These are phyloP conservation scores for Aspergillus awamori DNA, from an alignment of 2,329 filamentous ascomycete species.

Conservation along the genomic window DNA sequence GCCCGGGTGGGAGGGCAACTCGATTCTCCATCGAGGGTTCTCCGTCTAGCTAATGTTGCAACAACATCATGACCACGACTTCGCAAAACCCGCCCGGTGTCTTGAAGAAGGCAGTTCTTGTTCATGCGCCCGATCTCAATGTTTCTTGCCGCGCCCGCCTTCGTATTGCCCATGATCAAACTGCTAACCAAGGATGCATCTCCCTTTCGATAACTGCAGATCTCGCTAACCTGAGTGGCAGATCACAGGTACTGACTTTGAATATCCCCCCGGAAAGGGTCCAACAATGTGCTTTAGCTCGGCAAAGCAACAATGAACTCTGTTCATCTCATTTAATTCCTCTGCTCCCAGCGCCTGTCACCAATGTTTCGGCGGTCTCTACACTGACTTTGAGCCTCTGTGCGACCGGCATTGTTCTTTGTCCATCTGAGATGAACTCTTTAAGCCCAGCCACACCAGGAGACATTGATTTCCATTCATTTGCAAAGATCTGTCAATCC, in stretches of 20 bases:
- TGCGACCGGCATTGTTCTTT: conserved; percentile 20
- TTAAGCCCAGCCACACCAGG: conserved; percentile 16
- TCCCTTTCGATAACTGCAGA: conserved; percentile 20
- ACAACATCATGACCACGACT: conserved; percentile 18
- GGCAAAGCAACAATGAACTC: conserved; percentile 19
- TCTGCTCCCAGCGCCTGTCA: conserved; percentile 16
- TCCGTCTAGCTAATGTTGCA: conserved; percentile 15
- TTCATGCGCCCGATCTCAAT: conserved; percentile 16
- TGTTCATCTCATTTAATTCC: conserved; percentile 17
- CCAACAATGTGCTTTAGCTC: conserved; percentile 17
- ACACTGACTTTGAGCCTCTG: conserved; percentile 20
- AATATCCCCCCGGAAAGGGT: conserved; percentile 21
- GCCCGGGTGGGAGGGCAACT: conserved; percentile 29
- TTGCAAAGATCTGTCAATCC: conserved; percentile 24
- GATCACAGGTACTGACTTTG: conserved; percentile 21
- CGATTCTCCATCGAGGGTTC: conserved; percentile 26
- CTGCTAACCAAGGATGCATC: conserved; percentile 24
- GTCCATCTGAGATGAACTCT: conserved; percentile 17
- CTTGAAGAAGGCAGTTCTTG: conserved; percentile 23
- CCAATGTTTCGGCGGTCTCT: conserved; percentile 22
- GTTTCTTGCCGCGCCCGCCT: conserved; percentile 19
- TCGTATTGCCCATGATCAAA: conserved; percentile 23
- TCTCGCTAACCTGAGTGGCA: conserved; percentile 22
- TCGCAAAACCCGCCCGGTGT: conserved; percentile 17
- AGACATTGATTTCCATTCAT: conserved; percentile 17